phyloP scores from a whole-genome alignment of 1,139 yeast species.

The Pichia sp. region DNA sequence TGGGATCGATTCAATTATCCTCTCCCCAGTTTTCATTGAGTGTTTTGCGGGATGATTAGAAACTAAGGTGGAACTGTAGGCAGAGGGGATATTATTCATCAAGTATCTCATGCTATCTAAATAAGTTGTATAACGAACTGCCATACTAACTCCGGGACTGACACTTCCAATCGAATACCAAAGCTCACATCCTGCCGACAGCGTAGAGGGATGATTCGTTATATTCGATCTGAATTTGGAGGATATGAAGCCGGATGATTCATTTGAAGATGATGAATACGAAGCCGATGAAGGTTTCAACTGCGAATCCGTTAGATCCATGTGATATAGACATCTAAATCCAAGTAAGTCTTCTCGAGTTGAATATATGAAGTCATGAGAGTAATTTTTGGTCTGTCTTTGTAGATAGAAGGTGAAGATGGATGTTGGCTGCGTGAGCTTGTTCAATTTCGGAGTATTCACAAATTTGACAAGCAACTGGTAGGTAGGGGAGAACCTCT shows the following conservation, averaged over 20 bases:
- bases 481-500: constrained; percentile 50
- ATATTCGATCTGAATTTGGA: constrained; percentile 6
- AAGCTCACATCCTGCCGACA: constrained; percentile 74
- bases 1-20: constrained; percentile 7
- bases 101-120: constrained; percentile 13
- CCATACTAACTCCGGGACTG: constrained; percentile 82
- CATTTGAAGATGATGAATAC: no score
- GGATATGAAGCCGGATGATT: background rate
- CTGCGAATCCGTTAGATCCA: constrained; percentile 30
- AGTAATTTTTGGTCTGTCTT: constrained; percentile 53
- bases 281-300: constrained; percentile 5
- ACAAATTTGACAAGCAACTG: constrained; percentile 72
- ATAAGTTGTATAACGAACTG: constrained; percentile 77
- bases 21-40: no score
- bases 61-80: background rate
- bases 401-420: constrained; percentile 69
- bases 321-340: constrained; percentile 67
- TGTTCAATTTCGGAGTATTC: constrained; percentile 42
- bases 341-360: constrained; percentile 88
- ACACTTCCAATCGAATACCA: constrained; percentile 84
- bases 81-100: constrained; percentile 3
- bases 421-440: constrained; percentile 27
- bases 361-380: constrained; percentile 78
- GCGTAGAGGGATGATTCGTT: constrained; percentile 16
- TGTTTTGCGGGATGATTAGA: no score